phyloP scores from a whole-genome alignment of 106 monocot genomes.

The Acanthochlamys bracteata region DNA sequence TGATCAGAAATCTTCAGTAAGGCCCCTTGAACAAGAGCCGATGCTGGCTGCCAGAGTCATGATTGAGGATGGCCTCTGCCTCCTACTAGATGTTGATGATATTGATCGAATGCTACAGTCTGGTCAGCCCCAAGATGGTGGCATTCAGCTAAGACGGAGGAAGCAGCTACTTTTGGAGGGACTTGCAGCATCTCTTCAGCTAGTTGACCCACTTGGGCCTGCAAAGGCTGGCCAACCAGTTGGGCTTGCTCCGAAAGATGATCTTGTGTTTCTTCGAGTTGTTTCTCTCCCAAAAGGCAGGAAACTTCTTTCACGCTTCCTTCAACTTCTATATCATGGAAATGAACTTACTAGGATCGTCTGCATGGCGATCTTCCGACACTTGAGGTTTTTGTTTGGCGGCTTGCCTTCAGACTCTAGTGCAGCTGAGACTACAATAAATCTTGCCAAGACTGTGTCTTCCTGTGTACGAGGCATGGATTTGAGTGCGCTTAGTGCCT shows the following conservation, averaged over 20 bases:
- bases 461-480: constrained; percentile 60
- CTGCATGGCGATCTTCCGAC: constrained; percentile 92
- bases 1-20: constrained; percentile 47
- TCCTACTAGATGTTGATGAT: constrained; percentile 91
- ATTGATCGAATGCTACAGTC: constrained; percentile 65
- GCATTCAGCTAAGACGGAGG: constrained; percentile 50
- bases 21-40: constrained; percentile 76
- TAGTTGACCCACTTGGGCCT: constrained; percentile 72
- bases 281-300: constrained; percentile 75
- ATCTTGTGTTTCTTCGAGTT: constrained; percentile 74
- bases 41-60: constrained; percentile 80
- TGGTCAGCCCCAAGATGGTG: constrained; percentile 53
- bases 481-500: constrained; percentile 71
- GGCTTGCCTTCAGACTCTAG: constrained; percentile 45
- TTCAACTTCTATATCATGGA: constrained; percentile 56
- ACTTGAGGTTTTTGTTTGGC: constrained; percentile 79
- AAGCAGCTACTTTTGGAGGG: constrained; percentile 68
- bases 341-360: constrained; percentile 64
- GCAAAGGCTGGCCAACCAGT: constrained; percentile 39
- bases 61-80: constrained; percentile 74
- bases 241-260: constrained; percentile 67
- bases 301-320: constrained; percentile 69
- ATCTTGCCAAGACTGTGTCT: constrained; percentile 55
- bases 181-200: constrained; percentile 80
- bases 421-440: constrained; percentile 49